Percentiles rank a stretch among this genome's conserved stretches.
phyloP scores from a whole-genome alignment of 331 rosid species.

The Pyrus hybrid region DNA sequence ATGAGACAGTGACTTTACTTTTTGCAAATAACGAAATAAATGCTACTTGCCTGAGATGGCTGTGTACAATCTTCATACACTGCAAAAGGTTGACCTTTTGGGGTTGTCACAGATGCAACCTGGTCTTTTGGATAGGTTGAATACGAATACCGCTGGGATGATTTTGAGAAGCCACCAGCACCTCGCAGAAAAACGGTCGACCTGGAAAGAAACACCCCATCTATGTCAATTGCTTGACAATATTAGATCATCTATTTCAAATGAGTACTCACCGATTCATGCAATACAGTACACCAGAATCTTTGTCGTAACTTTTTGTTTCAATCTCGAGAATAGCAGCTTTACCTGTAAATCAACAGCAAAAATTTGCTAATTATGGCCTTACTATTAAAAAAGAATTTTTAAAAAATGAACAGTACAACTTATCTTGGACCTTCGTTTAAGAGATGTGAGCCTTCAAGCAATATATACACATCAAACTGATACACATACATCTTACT shows the following conservation, averaged over 20 bases:
- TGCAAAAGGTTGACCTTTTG: slow-evolving; percentile 61
- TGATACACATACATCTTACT: not conserved
- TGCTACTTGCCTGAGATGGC: slow-evolving; percentile 71
- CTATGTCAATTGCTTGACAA: slow-evolving; percentile 16
- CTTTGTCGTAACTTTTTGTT: slow-evolving; percentile 76
- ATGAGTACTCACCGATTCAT: slow-evolving; percentile 52
- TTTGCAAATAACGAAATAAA: not conserved
- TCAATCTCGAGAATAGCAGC: slow-evolving; percentile 91
- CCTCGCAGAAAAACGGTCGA: slow-evolving; percentile 64
- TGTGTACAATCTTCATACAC: slow-evolving; percentile 65
- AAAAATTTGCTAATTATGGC: not conserved
- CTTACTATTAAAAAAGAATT: not conserved
- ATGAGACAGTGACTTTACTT: not conserved
- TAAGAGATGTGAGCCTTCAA: not conserved
- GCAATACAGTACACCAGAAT: slow-evolving; percentile 76
- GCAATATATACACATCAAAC: not conserved
- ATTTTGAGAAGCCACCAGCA: slow-evolving; percentile 95
- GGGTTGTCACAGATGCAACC: slow-evolving; percentile 45
- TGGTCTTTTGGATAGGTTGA: slow-evolving; percentile 57
- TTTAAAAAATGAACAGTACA: not conserved
- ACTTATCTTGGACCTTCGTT: not conserved
- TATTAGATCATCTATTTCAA: slow-evolving; percentile 9
- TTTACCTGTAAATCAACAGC: slow-evolving; percentile 51
- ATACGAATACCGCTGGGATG: slow-evolving; percentile 70
- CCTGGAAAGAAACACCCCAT: slow-evolving; percentile 41